These are phyloP conservation scores for Mucor circinelloides DNA, from an alignment of 371 early-diverging fungal genomes.

Conservation along the genomic window DNA sequence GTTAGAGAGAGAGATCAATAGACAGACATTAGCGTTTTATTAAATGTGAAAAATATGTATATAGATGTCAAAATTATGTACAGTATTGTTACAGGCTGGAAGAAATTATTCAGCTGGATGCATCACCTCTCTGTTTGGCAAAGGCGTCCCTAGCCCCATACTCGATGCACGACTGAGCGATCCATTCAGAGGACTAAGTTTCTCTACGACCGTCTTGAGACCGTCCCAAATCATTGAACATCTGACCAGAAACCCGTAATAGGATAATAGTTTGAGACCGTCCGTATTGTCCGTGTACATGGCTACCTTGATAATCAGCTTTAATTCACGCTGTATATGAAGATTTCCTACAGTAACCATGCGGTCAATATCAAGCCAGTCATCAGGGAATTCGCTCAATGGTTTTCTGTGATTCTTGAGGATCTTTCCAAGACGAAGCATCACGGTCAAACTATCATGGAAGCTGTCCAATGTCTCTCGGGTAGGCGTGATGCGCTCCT, in stretches of 20 bases:
- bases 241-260: constrained; percentile 29
- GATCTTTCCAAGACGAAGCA: constrained; percentile 19
- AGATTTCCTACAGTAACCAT: constrained; percentile 15
- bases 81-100: not conserved
- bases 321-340: constrained; percentile 18
- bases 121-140: constrained; percentile 17
- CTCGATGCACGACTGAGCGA: constrained; percentile 25
- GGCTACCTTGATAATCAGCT: constrained; percentile 9
- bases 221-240: constrained; percentile 36
- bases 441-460: constrained; percentile 20
- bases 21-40: not conserved
- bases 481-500: constrained; percentile 17
- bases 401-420: constrained; percentile 14
- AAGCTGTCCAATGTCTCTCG: constrained; percentile 22
- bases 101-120: constrained; percentile 10
- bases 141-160: constrained; percentile 5
- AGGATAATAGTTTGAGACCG: constrained; percentile 18
- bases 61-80: not conserved
- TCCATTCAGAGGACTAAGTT: constrained; percentile 26
- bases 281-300: constrained; percentile 18
- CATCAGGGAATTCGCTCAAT: constrained; percentile 22
- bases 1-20: too few relatives aligned
- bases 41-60: not conserved
- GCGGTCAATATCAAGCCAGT: constrained; percentile 28
- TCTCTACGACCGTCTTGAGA: constrained; percentile 23